Percentiles rank a stretch among this genome's conserved stretches.
Conservation (phyloP, 2,329 filamentous ascomycete genomes). For the Ustilaginoidea virens region DNA sequence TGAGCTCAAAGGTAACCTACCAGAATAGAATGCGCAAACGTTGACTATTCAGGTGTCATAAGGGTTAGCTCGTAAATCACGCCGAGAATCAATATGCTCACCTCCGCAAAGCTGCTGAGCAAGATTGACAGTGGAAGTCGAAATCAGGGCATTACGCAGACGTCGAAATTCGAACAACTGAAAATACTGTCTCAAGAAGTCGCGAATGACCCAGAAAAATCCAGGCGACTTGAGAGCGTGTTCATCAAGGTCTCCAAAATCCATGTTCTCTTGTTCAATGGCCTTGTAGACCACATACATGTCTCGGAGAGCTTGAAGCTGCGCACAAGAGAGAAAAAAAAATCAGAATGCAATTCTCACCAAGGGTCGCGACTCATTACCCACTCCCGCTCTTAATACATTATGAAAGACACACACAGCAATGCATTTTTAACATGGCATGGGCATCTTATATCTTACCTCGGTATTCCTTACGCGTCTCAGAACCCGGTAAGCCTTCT, state of each 20-base stretch:
- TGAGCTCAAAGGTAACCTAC: conserved; percentile 8
- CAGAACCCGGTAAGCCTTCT: conserved; percentile 21
- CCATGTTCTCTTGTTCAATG: conserved; percentile 14
- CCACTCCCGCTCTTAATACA: too few relatives aligned
- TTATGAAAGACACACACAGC: background rate
- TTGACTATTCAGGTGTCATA: conserved; percentile 19
- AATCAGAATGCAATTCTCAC: too few relatives aligned
- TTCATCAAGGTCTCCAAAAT: conserved; percentile 9
- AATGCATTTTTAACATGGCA: background rate
- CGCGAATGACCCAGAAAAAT: conserved; percentile 13
- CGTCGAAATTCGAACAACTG: conserved; percentile 14
- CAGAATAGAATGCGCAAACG: conserved; percentile 29
- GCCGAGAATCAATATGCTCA: conserved; percentile 7
- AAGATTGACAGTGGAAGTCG: conserved; percentile 15
- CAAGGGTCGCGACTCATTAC: too few relatives aligned
- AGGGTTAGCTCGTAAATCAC: background rate
- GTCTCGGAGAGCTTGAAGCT: conserved; percentile 25
- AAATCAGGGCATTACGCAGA: conserved; percentile 16
- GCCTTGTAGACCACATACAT: conserved; percentile 23
- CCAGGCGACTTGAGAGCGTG: conserved; percentile 11
- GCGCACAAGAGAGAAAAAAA: background rate
- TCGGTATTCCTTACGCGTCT: conserved; percentile 21
- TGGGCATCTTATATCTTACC: conserved; percentile 4
- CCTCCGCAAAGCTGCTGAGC: conserved; percentile 19
- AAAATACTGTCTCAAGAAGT: conserved; percentile 13